These are phyloP conservation scores for Apiospora malaysiana DNA, from an alignment of 2,329 filamentous ascomycete genomes.

Conservation along the genomic window DNA sequence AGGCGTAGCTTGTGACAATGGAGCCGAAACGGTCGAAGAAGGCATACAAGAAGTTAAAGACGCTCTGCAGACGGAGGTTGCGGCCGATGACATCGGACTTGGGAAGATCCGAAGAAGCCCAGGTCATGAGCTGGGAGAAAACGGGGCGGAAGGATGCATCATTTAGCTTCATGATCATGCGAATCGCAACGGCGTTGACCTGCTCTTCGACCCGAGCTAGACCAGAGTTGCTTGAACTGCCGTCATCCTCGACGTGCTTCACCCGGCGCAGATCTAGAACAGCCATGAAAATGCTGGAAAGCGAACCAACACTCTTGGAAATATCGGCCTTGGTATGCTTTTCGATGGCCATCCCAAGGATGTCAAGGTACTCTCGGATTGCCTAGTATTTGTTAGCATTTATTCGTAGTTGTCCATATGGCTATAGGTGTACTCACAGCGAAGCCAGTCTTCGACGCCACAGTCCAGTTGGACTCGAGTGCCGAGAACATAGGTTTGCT, in stretches of 20 bases:
- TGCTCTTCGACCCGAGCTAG: conserved; percentile 67
- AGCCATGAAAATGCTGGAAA: conserved; percentile 70
- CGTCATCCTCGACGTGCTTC: conserved; percentile 55
- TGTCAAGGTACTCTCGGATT: conserved; percentile 69
- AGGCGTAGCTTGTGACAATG: conserved; percentile 90
- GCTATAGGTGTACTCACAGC: conserved; percentile 54
- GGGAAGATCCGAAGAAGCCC: conserved; percentile 67
- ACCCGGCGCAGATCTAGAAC: conserved; percentile 68
- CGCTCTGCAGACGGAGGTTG: conserved; percentile 70
- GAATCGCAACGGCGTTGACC: conserved; percentile 75
- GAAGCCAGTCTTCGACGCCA: conserved; percentile 66
- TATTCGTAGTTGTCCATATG: not conserved
- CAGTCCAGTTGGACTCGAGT: conserved; percentile 73
- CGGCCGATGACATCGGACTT: conserved; percentile 66
- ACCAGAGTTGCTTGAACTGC: conserved; percentile 48
- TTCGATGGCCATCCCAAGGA: conserved; percentile 75
- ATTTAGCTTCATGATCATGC: conserved; percentile 96
- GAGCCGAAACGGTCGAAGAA: conserved; percentile 91
- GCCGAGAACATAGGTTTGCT: conserved; percentile 77
- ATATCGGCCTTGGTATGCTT: conserved; percentile 79
- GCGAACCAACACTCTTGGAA: conserved; percentile 72
- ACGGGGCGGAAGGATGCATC: conserved; percentile 92
- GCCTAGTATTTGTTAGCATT: conserved; percentile 55
- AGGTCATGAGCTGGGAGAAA: conserved; percentile 85
- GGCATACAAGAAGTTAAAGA: conserved; percentile 79